Base-by-base conservation (phyloP, 2,329 filamentous ascomycete species). In the Fusarium chuoi region DNA sequence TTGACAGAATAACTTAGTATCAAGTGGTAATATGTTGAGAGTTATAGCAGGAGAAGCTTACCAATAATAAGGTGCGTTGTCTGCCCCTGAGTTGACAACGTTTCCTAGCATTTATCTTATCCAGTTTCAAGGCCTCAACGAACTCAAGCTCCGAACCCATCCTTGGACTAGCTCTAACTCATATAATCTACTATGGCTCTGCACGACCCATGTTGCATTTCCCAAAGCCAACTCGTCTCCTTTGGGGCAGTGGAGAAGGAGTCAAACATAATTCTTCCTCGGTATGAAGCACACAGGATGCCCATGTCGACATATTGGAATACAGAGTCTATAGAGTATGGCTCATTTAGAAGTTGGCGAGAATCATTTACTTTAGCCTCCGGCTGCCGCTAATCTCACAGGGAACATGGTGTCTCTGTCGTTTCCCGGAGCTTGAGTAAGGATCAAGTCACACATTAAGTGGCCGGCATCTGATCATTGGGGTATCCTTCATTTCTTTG, bases 371-470 rank as follows among this genome's bases (percentile, higher is more conserved):
- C 13, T 52, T 20, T 13, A 35, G 13, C 17, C 18, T 20, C 6
- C 2, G n/a, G 3, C 12, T 20, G 13, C 17, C 13, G 3, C 4
- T 6, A 15, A 24, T 24, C n/a, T 52, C 17, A 33, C 22, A 35
- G 18, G 35, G 12, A 24, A 24, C 30, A 30, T 14, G 9, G 26
- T 44, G 81, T 68, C 85, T 79, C 49, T 84, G 75, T 51, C 84
- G 80, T 77, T 86, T 87, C 76, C 83, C 84, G 86, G 75, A 94
- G 81, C 90, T 93, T 12, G 89, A 90, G 81, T 90, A 94, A 92
- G 93, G 74, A 93, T 94, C 78, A 93, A 95, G 79, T 95, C 93
- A 81, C 93, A 95, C 22, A 95, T 84, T 80, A 92, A 95, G 24
- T 87, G 87, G 6, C 93, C 93, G 0, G 93, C 90, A 74, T 95